Evolutionary conservation across 2,329 filamentous ascomycete genomes (phyloP), one percentile per base, ranked within the genome.

Genomic region (Beauveria pseudobassiana): DNA sequence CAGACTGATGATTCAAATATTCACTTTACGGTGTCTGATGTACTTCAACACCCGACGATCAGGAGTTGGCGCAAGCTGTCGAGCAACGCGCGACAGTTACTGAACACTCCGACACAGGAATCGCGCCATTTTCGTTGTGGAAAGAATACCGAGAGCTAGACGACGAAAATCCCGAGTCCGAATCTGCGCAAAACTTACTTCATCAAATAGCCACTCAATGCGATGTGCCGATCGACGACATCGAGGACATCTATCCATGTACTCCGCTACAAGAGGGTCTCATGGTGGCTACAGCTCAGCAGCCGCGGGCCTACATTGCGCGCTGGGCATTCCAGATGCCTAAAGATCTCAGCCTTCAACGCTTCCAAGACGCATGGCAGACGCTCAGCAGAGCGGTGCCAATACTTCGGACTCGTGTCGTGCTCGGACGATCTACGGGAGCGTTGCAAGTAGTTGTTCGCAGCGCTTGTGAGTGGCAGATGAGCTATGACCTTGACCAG

Each of bases 221-320:
- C 22, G 28, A 58, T 9, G 34, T 60, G 18, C 30, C 8, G 8
- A 59, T 43, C 9, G 34, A 57, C 7, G 49, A 50, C 45, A 43
- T 64, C 3, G 40, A 56, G 34, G 63, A 64, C 43, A 42, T 63
- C 30, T 63, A 61, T 18, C 62, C 62, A 14, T 63, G 62, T n/a
- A 63, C 62, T 6, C 52, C 63, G 22, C 49, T 64, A 18, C 63
- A 64, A 22, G 28, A 51, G 16, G 57, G 62, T 6, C 45, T 46
- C 24, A 55, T 64, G 40, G 34, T 65, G 24, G 59, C 63, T 18
- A 38, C 59, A n/a, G 63, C 64, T 5, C 28, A 55, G 30, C 45
- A 46, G 45, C 45, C 45, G 45, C 45, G 45, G n/a, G 45, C 45
- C 45, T 46, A 46, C 45, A 46, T 46, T 22, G 45, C 45, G 16